phyloP scores from a whole-genome alignment of 306 rosid species.

The Medicago truncatula region MtrunA17r5.0-ANR NC_053049.1:32716501-32717000 shows the following conservation, averaged over 20 bases:
- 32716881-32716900: conserved; percentile 9
- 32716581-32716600: conserved; percentile 83
- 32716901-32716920: conserved; percentile 80
- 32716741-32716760: conserved; percentile 85
- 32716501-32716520: conserved; percentile 87
- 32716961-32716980: conserved; percentile 97
- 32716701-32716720: conserved; percentile 96
- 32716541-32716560: conserved; percentile 65
- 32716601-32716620: conserved; percentile 85
- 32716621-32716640: conserved; percentile 70
- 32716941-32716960: conserved; percentile 99
- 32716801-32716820: conserved; percentile 25
- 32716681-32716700: conserved; percentile 85
- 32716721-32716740: conserved; percentile 99
- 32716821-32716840: conserved; percentile 27
- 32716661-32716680: conserved; percentile 96
- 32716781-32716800: not conserved
- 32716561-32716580: conserved; percentile 94
- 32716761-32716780: conserved; percentile 83
- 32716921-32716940: conserved; percentile 99
- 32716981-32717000: conserved; percentile 90
- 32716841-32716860: conserved; percentile 10
- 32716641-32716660: conserved; percentile 81
- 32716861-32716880: conserved; percentile 15
- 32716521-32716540: conserved; percentile 61